phyloP scores from a whole-genome alignment of 2,329 filamentous ascomycete species.

The Parafenestella ontariensis region DNA sequence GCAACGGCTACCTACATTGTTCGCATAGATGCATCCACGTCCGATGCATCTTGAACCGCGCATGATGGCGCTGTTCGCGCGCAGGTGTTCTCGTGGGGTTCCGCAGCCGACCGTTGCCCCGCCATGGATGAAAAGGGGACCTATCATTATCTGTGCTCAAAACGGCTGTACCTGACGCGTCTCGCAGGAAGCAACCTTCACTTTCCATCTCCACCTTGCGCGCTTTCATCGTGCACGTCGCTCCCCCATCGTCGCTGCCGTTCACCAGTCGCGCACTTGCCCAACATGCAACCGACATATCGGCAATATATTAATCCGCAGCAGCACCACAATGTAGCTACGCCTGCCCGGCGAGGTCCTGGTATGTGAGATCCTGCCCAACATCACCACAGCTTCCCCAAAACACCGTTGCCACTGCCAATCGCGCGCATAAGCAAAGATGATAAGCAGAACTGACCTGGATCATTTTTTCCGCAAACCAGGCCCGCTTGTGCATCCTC shows the following conservation, averaged over 20 bases:
- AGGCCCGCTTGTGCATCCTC: constrained; percentile 54
- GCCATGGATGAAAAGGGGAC: constrained; percentile 31
- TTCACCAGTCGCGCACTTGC: constrained; percentile 27
- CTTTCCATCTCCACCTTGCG: constrained; percentile 27
- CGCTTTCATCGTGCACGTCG: constrained; percentile 31
- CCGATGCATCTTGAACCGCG: constrained; percentile 5
- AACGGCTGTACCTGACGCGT: constrained; percentile 32
- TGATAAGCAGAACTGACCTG: constrained; percentile 59
- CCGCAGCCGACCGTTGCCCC: constrained; percentile 15
- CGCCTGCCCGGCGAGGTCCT: constrained; percentile 51
- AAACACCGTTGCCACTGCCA: constrained; percentile 20
- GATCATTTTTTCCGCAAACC: constrained; percentile 54
- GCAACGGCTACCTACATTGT: neutral
- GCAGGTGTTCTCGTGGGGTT: constrained; percentile 27
- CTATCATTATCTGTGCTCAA: constrained; percentile 32
- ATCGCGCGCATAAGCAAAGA: constrained; percentile 26
- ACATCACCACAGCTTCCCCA: constrained; percentile 18
- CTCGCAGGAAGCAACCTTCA: constrained; percentile 31
- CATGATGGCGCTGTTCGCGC: constrained; percentile 4
- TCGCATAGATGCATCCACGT: neutral
- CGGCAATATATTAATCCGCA: constrained; percentile 54
- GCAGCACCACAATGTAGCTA: constrained; percentile 39
- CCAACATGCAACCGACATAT: constrained; percentile 54
- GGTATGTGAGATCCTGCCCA: constrained; percentile 45
- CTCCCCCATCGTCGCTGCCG: constrained; percentile 40